Evolutionary conservation across 495 filamentous ascomycete genomes (phyloP), one percentile per base, ranked within the genome.

Genomic region (Penicillium bovifimosum): DNA sequence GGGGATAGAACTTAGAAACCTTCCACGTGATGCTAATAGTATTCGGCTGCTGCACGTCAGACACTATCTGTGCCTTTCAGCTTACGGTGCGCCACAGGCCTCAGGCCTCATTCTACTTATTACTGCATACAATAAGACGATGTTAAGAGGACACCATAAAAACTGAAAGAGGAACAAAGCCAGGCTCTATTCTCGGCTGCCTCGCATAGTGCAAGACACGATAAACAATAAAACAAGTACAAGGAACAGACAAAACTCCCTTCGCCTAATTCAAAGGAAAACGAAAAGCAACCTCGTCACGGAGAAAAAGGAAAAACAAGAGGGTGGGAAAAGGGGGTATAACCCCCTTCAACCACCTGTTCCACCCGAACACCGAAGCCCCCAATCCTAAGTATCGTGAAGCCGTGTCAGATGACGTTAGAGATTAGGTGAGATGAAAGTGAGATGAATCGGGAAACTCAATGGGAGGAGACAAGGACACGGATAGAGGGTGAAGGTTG

Each of bases 331-430:
- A n/a, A n/a, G n/a, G n/a, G n/a, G n/a, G n/a, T n/a, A n/a, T n/a
- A n/a, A n/a, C n/a, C n/a, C 59, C 62, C 56, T 65, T 57, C 57
- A 51, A 54, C 54, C 62, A 63, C 59, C 56, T 63, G 59, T 59
- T 67, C 62, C 64, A 63, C 59, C 58, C 63, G 51, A 65, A 67
- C 64, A 67, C 64, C 64, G 59, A 58, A 53, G n/a, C 48, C 62
- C 24, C 60, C 57, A 26, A 52, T 50, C 50, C 59, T 56, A 63
- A 65, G 55, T 57, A 42, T 63, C 64, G 47, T 63, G 59, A 65
- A 58, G 39, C 57, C 61, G 54, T 64, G 47, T 54, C 59, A 61
- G 47, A 63, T 59, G 61, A 59, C 57, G 60, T 62, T 57, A 58
- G 53, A 61, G 53, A 63, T 67, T 57, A 63, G 62, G 59, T 54